Percentiles rank a stretch among this genome's conserved stretches.
Conservation (phyloP, 352 stramenopile species). For the Globisporangium paroecandrum region DNA sequence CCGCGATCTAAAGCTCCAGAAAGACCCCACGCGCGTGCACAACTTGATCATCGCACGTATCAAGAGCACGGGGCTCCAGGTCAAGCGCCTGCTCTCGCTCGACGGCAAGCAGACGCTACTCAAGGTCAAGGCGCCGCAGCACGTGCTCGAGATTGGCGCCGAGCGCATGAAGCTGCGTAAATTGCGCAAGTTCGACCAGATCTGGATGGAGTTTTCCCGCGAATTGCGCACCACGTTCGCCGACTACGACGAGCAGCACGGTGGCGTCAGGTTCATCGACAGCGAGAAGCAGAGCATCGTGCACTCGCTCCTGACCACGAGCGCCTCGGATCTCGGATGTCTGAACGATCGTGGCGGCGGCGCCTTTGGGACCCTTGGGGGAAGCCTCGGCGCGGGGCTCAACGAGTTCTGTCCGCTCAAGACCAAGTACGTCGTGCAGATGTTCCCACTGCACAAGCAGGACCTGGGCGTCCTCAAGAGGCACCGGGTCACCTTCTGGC, state of each 20-base stretch:
- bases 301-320: constrained; percentile 50
- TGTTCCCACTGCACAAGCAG: constrained; percentile 89
- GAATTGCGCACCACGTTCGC: constrained; percentile 65
- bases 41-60: constrained; percentile 58
- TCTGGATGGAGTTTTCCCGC: constrained; percentile 78
- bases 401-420: constrained; percentile 68
- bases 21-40: constrained; percentile 21
- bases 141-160: constrained; percentile 61
- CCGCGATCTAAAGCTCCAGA: not conserved
- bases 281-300: constrained; percentile 84
- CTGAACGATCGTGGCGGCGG: not conserved
- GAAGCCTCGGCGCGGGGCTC: constrained; percentile 47
- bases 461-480: constrained; percentile 53
- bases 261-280: constrained; percentile 62
- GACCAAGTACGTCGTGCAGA: constrained; percentile 65
- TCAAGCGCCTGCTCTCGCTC: constrained; percentile 70
- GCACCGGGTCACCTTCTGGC: constrained; percentile 86
- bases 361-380: not conserved
- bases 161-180: constrained; percentile 71
- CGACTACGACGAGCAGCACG: constrained; percentile 47
- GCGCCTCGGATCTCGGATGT: constrained; percentile 18
- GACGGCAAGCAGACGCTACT: constrained; percentile 75
- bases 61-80: constrained; percentile 49
- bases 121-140: constrained; percentile 69
- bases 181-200: constrained; percentile 55